Percentiles rank a stretch among this genome's conserved stretches.
Evolutionary conservation across 371 early-diverging fungal genomes (phyloP).

Genomic region (Mortierella sp.): DNA sequence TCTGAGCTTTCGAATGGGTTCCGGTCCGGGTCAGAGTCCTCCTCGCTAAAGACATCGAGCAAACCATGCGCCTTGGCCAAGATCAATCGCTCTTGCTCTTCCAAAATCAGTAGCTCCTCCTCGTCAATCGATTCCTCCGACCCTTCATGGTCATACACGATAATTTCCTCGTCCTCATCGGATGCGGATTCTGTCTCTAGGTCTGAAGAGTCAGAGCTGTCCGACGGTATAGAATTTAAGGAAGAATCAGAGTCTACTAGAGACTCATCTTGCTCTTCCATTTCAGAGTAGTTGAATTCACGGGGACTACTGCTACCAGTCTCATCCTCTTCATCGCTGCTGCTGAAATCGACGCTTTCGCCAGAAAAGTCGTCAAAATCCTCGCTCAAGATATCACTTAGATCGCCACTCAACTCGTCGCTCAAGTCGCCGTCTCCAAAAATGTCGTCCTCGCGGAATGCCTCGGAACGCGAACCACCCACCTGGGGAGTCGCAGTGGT

Average conservation of each 20-base stretch:
- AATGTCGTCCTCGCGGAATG: constrained; percentile 30
- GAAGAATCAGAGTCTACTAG: constrained; percentile 54
- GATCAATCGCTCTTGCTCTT: constrained; percentile 40
- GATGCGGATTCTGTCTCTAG: constrained; percentile 24
- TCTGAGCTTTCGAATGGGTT: constrained; percentile 52
- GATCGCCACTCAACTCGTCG: constrained; percentile 51
- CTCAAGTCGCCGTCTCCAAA: constrained; percentile 55
- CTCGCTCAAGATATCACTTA: constrained; percentile 50
- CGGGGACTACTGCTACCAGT: constrained; percentile 36
- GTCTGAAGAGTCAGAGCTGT: constrained; percentile 29
- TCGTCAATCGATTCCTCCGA: constrained; percentile 43
- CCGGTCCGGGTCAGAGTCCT: constrained; percentile 47
- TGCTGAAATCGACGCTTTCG: constrained; percentile 29
- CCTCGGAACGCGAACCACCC: background rate
- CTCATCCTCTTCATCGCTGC: constrained; percentile 33
- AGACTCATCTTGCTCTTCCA: constrained; percentile 61
- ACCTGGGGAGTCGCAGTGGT: background rate
- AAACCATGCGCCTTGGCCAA: constrained; percentile 44
- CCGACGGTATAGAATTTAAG: constrained; percentile 18
- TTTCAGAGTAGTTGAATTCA: constrained; percentile 52
- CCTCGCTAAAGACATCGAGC: constrained; percentile 51
- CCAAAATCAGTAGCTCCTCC: constrained; percentile 40
- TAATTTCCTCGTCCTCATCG: constrained; percentile 21
- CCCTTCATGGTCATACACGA: constrained; percentile 22
- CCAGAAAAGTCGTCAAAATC: constrained; percentile 56